Base-by-base conservation (phyloP, 352 stramenopile species). In the Globisporangium apiculatum region DNA sequence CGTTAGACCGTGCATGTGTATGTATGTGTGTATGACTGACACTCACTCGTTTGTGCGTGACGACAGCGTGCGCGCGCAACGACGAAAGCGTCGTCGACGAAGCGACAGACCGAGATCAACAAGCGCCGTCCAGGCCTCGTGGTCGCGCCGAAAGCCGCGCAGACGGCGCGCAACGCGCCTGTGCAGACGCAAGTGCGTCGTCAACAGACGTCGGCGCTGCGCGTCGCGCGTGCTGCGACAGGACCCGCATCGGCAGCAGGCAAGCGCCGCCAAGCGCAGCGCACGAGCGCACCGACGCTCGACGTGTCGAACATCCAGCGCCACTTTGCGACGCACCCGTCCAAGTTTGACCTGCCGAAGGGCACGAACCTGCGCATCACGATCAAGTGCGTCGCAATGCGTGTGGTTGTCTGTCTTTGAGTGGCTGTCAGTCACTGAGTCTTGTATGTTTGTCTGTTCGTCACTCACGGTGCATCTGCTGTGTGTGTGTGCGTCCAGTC, bases 291-390 rank as follows among this genome's bases (percentile, higher is more conserved):
- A 46, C 58, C 67, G 41, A 71, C 67, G 40, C 64, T 91, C 42
- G 77, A 91, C 56, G 79, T 89, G 51, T 89, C 79, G 49, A 89
- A 89, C 62, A 91, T 91, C 61, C 71, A 87, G 53, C 71, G 76
- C 65, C 83, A 94, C 65, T 91, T 88, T 55, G 74, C 70, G 47
- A 74, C 77, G 53, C 79, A 91, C 59, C 80, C 80, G 18, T 86
- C 75, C 52, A 94, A 91, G 71, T 94, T 94, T 48, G 67, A 85
- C 51, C 65, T 94, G 24, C 83, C 83, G 38, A 84, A 91, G 58
- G 83, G 79, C 50, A 86, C 73, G 57, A 89, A 89, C 62, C 70
- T 91, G 31, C 73, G 79, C 54, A 87, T 91, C 62, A 89, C 82
- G 31, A 87, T 91, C 69, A 86, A 89, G 81, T 91, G 71, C 36